phyloP scores from a whole-genome alignment of 2,329 filamentous ascomycete species.

The Beauveria scarabaeidicola region DNA sequence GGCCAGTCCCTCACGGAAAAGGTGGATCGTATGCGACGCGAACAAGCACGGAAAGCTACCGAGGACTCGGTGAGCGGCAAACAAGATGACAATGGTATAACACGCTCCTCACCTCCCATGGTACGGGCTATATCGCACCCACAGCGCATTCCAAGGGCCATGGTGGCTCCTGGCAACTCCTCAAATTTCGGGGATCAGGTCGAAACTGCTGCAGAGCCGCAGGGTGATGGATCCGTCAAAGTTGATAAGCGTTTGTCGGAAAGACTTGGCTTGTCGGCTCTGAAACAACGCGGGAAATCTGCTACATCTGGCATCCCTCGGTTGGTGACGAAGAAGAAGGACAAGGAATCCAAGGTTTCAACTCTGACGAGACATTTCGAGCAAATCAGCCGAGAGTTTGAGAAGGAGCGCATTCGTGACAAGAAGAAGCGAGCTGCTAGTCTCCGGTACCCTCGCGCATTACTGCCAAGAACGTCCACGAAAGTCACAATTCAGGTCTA shows the following conservation, averaged over 20 bases:
- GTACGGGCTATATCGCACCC: slow-evolving; percentile 46
- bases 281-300: slow-evolving; percentile 52
- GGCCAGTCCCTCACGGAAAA: slow-evolving; percentile 33
- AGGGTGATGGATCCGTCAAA: slow-evolving; percentile 35
- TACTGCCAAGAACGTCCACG: slow-evolving; percentile 78
- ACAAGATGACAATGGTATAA: slow-evolving; percentile 30
- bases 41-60: slow-evolving; percentile 27
- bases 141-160: background rate
- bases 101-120: slow-evolving; percentile 43
- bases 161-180: background rate
- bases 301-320: slow-evolving; percentile 77
- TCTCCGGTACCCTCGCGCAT: slow-evolving; percentile 65
- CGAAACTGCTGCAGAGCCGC: background rate
- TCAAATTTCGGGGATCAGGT: background rate
- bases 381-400: slow-evolving; percentile 90
- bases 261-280: slow-evolving; percentile 54
- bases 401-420: slow-evolving; percentile 85
- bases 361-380: slow-evolving; percentile 94
- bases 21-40: slow-evolving; percentile 43
- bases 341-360: slow-evolving; percentile 70
- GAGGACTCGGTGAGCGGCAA: slow-evolving; percentile 22
- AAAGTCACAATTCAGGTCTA: slow-evolving; percentile 96
- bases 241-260: slow-evolving; percentile 72
- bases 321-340: slow-evolving; percentile 67
- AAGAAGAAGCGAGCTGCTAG: slow-evolving; percentile 72